A percentile compares a stretch with the other conserved stretches of the same genome.
phyloP scores from a whole-genome alignment of 2,329 filamentous ascomycete genomes.

The Fusarium austroafricanum region DNA sequence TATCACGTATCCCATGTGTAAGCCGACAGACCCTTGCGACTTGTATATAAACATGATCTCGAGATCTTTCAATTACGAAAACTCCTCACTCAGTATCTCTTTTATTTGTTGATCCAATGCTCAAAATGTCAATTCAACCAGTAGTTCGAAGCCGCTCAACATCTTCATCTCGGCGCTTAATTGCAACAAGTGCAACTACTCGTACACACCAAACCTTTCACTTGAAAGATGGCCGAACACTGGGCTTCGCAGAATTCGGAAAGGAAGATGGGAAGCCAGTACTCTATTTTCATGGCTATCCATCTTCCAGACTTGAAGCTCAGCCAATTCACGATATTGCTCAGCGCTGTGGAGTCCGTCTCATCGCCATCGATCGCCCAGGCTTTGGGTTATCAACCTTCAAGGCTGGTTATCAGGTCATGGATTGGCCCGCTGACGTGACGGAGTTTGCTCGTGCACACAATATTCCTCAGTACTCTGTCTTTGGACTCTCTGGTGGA shows the following conservation, averaged over 20 bases:
- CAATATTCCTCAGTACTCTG: conserved; percentile 45
- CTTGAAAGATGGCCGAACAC: conserved; percentile 54
- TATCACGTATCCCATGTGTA: conserved; percentile 7
- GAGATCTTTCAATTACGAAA: background rate
- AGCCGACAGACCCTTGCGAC: background rate
- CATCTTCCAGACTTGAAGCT: conserved; percentile 55
- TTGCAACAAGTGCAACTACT: background rate
- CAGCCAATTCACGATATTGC: conserved; percentile 44
- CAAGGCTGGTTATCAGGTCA: conserved; percentile 47
- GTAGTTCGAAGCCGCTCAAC: background rate
- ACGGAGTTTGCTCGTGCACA: conserved; percentile 45
- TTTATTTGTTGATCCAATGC: background rate
- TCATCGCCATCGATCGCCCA: conserved; percentile 56
- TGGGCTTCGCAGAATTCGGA: conserved; percentile 57
- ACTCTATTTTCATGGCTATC: conserved; percentile 58
- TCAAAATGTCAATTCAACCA: background rate
- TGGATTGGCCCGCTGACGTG: conserved; percentile 53
- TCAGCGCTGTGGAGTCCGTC: conserved; percentile 43
- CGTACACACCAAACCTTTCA: conserved; percentile 44
- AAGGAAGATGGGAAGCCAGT: conserved; percentile 47
- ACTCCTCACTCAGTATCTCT: background rate
- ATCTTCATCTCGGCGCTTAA: background rate
- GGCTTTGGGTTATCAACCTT: conserved; percentile 56
- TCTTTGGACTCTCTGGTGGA: conserved; percentile 52
- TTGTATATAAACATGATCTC: background rate